Conservation (phyloP, 2,329 filamentous ascomycete species). For the Neonectria hederae region DNA sequence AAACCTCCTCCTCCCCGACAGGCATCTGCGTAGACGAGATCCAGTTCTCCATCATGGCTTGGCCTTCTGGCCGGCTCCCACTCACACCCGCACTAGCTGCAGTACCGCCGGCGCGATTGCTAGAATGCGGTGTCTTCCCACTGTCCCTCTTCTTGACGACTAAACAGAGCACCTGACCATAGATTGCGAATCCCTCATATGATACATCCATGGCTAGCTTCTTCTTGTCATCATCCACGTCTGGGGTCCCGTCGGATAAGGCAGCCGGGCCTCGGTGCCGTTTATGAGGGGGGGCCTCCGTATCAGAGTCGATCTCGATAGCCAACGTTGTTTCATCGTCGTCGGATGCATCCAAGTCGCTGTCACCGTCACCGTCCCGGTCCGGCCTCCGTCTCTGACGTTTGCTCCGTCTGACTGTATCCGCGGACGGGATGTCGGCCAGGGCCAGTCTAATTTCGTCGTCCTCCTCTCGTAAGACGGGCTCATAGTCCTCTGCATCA, state of each 20-base stretch:
- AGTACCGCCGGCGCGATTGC: slow-evolving; percentile 41
- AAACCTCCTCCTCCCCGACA: slow-evolving; percentile 48
- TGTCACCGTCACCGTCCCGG: slow-evolving; percentile 48
- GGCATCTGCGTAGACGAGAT: slow-evolving; percentile 80
- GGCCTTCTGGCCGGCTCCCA: slow-evolving; percentile 55
- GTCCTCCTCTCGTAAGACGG: slow-evolving; percentile 63
- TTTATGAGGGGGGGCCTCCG: slow-evolving; percentile 56
- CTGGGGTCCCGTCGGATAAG: slow-evolving; percentile 42
- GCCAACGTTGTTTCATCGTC: slow-evolving; percentile 49
- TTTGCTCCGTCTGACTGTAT: slow-evolving; percentile 40
- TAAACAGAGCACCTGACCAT: slow-evolving; percentile 90
- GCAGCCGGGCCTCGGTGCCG: slow-evolving; percentile 49
- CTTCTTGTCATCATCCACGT: slow-evolving; percentile 79
- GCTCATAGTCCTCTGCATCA: slow-evolving; percentile 51
- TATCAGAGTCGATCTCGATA: slow-evolving; percentile 52
- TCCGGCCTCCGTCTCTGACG: slow-evolving; percentile 39
- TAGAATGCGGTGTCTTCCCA: slow-evolving; percentile 53
- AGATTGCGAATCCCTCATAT: slow-evolving; percentile 96
- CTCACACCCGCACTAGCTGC: slow-evolving; percentile 42
- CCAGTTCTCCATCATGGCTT: slow-evolving; percentile 85
- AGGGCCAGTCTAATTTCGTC: slow-evolving; percentile 48
- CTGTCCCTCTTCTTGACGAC: slow-evolving; percentile 81
- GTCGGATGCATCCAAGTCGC: slow-evolving; percentile 42
- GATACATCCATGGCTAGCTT: slow-evolving; percentile 86
- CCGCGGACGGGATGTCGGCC: slow-evolving; percentile 48